A percentile compares a stretch with the other conserved stretches of the same genome.
Conservation (phyloP, 1,284 basidiomycete genomes). For the Moniliophthora roreri region DNA sequence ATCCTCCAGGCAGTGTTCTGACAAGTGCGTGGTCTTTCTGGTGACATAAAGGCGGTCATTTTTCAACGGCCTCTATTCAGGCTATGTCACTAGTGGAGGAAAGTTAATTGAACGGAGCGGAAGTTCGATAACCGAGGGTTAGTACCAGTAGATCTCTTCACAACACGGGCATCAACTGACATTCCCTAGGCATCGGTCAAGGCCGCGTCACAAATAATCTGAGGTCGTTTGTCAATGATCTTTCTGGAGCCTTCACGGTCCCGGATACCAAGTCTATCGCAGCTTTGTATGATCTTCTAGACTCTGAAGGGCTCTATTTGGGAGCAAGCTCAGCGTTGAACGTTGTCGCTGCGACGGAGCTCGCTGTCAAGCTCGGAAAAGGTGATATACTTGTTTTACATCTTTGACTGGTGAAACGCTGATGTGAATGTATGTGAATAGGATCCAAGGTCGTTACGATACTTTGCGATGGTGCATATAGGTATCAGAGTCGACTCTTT, state of each 20-base stretch:
- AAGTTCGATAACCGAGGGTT: conserved; percentile 96
- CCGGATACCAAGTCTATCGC: conserved; percentile 88
- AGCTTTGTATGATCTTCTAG: conserved; percentile 93
- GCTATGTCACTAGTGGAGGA: conserved; percentile 80
- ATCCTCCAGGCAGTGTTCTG: conserved; percentile 94
- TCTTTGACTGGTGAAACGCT: neutral
- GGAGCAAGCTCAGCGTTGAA: conserved; percentile 97
- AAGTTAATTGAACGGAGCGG: conserved; percentile 80
- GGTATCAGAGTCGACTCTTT: conserved; percentile 95
- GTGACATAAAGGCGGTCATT: neutral
- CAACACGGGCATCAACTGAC: conserved; percentile 11
- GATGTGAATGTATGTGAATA: conserved; percentile 26
- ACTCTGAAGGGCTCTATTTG: conserved; percentile 93
- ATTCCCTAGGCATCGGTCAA: conserved; percentile 84
- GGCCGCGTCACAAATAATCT: conserved; percentile 96
- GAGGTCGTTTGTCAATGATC: conserved; percentile 76
- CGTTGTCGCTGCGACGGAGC: conserved; percentile 89
- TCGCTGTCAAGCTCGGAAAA: conserved; percentile 84
- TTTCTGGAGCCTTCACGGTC: conserved; percentile 85
- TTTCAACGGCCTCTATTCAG: neutral
- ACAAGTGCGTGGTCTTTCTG: conserved; percentile 44
- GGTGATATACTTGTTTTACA: conserved; percentile 43
- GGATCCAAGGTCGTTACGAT: conserved; percentile 90
- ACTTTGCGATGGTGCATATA: conserved; percentile 92
- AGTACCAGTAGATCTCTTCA: conserved; percentile 12